phyloP scores from a whole-genome alignment of 441 rosid genomes.

The Eutrema salsugineum region DNA sequence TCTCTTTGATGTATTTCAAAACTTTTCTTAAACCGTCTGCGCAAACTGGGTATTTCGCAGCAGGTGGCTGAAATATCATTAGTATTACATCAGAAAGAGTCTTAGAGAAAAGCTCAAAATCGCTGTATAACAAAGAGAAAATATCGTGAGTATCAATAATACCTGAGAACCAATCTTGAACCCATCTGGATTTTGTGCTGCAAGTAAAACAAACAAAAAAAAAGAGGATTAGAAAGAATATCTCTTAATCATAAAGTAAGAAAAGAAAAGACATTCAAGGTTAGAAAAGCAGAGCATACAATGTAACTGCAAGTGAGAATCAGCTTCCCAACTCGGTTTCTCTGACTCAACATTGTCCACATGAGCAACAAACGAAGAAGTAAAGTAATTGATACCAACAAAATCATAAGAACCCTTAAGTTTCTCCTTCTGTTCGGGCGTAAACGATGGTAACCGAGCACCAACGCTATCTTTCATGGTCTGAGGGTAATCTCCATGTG shows the following conservation, averaged over 20 bases:
- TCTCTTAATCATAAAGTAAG: neutral
- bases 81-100: neutral
- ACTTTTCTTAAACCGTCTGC: constrained; percentile 32
- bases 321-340: constrained; percentile 26
- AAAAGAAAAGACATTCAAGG: neutral
- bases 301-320: constrained; percentile 10
- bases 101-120: neutral
- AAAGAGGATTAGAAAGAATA: neutral
- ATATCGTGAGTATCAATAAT: neutral
- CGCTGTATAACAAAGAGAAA: neutral
- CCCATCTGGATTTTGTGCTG: constrained; percentile 23
- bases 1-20: constrained; percentile 33
- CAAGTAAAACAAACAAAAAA: neutral
- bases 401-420: constrained; percentile 38
- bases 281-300: constrained; percentile 17
- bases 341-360: constrained; percentile 1
- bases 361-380: constrained; percentile 32
- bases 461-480: constrained; percentile 27
- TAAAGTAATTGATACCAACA: constrained; percentile 43
- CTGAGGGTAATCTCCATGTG: constrained; percentile 31
- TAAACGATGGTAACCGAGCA: constrained; percentile 26
- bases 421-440: constrained; percentile 21
- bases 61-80: constrained; percentile 18
- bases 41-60: constrained; percentile 22
- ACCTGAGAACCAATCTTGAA: constrained; percentile 35